Conservation (phyloP, 2,329 filamentous ascomycete genomes). For the Ophiognomonia clavigignenti-juglandacearum region DNA sequence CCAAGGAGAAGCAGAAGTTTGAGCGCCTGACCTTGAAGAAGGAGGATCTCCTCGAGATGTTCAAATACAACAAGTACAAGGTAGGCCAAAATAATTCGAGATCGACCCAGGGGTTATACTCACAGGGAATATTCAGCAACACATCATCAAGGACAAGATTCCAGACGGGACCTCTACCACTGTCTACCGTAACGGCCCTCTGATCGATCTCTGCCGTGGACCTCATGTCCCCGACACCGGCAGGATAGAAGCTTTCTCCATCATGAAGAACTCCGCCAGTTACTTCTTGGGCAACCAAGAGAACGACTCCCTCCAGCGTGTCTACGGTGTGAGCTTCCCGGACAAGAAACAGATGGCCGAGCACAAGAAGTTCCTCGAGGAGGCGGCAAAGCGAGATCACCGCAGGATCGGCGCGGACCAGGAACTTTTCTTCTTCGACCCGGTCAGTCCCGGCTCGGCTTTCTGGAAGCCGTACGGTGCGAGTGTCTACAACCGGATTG, state of each 20-base stretch:
- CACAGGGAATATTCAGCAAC: conserved; percentile 51
- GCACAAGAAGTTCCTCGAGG: conserved; percentile 91
- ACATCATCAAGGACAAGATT: conserved; percentile 93
- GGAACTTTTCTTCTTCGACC: conserved; percentile 96
- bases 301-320: conserved; percentile 93
- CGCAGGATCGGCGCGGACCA: conserved; percentile 91
- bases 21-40: conserved; percentile 86
- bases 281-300: conserved; percentile 93
- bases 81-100: background rate
- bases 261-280: conserved; percentile 65
- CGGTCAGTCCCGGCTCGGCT: conserved; percentile 84
- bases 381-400: conserved; percentile 97
- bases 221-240: conserved; percentile 93
- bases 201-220: conserved; percentile 93
- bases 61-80: conserved; percentile 97
- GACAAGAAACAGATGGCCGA: conserved; percentile 94
- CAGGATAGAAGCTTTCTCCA: conserved; percentile 89
- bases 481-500: conserved; percentile 86
- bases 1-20: conserved; percentile 96
- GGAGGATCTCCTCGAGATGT: conserved; percentile 91
- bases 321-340: conserved; percentile 92
- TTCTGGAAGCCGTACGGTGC: conserved; percentile 93
- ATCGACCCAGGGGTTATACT: background rate
- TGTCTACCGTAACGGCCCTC: conserved; percentile 86
- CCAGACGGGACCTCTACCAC: conserved; percentile 85